Base-by-base conservation (phyloP, 305 asterid species). In the Fraxinus nigra region DNA sequence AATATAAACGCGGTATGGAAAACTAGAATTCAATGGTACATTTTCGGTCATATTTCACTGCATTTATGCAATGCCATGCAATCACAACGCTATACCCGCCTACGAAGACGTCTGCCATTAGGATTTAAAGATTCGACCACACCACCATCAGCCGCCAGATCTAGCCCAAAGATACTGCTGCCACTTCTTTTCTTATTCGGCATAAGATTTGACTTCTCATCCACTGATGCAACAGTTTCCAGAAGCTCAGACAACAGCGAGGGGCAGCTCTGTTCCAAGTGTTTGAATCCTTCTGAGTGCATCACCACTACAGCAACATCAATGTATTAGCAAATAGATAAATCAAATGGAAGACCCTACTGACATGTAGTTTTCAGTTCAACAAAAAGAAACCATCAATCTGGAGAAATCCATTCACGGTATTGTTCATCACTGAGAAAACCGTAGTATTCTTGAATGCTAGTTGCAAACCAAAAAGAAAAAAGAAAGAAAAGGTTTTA, bases 131-230 rank as follows among this genome's bases (percentile, higher is more conserved):
- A 87, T 34, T 90, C 94, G 22, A 94, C 92, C 24, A 83, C 89
- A 32, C 82, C 91, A 74, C 90, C 93, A 80, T 89, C 97, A 6
- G 91, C 88, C 9, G 90, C 97, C 84, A 95, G 78, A 87, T 92
- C 95, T 33, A 95, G 87, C 79, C 95, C 98, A 38, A 92, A 87
- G 80, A 92, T 89, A 88, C 98, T 95, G 93, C 98, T 92, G 79
- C 94, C 89, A 79, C 97, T 95, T 83, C 98, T 90, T 83, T 93
- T 95, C 93, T 91, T 92, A 22, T 80, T 80, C 16, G 72, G 35
- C 46, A 76, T 80, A 48, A 80, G 51, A 82, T 81, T 89, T 32
- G 95, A 84, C 84, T 92, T 93, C 82, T 91, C 95, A 65, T 91
- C 98, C 74, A 81, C 92, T 3, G 89, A 90, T 7, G 97, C 98